Evolutionary conservation across 495 filamentous ascomycete genomes (phyloP).

Genomic region (Thermothielavioides terrestris): DNA sequence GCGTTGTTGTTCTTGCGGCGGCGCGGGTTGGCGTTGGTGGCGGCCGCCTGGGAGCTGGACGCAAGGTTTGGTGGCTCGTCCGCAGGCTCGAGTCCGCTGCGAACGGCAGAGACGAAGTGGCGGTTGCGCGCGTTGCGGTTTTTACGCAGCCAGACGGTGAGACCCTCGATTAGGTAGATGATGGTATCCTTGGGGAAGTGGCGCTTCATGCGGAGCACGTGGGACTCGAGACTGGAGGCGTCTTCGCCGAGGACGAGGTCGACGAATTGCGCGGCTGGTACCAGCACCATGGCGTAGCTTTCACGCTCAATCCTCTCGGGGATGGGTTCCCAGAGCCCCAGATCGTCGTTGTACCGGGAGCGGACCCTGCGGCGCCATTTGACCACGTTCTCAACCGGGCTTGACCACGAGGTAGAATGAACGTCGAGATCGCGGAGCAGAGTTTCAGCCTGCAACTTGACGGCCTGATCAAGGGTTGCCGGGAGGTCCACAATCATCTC

Average conservation of each 20-base stretch:
- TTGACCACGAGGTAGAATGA: constrained; percentile 37
- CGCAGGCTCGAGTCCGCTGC: constrained; percentile 37
- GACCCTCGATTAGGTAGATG: constrained; percentile 73
- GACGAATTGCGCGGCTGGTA: constrained; percentile 62
- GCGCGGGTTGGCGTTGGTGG: constrained; percentile 5
- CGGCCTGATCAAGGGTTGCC: constrained; percentile 42
- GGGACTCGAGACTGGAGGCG: constrained; percentile 46
- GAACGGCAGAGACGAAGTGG: constrained; percentile 57
- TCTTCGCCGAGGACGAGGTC: constrained; percentile 43
- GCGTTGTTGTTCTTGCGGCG: constrained; percentile 35
- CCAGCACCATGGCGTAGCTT: constrained; percentile 56
- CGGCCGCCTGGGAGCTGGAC: constrained; percentile 6
- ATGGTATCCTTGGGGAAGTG: constrained; percentile 45
- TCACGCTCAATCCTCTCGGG: constrained; percentile 50
- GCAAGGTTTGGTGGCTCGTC: constrained; percentile 7
- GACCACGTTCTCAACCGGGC: constrained; percentile 50
- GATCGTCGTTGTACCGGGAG: constrained; percentile 51
- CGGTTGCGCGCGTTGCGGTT: constrained; percentile 60
- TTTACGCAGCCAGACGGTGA: constrained; percentile 58
- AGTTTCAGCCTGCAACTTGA: constrained; percentile 50
- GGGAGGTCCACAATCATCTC: constrained; percentile 85
- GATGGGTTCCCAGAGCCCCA: constrained; percentile 60
- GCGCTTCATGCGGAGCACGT: constrained; percentile 49
- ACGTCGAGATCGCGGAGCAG: constrained; percentile 38
- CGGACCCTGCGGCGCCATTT: constrained; percentile 67